A percentile compares a stretch with the other conserved stretches of the same genome.
phyloP scores from a whole-genome alignment of 2,329 filamentous ascomycete species.

The Ascochyta lentis region DNA sequence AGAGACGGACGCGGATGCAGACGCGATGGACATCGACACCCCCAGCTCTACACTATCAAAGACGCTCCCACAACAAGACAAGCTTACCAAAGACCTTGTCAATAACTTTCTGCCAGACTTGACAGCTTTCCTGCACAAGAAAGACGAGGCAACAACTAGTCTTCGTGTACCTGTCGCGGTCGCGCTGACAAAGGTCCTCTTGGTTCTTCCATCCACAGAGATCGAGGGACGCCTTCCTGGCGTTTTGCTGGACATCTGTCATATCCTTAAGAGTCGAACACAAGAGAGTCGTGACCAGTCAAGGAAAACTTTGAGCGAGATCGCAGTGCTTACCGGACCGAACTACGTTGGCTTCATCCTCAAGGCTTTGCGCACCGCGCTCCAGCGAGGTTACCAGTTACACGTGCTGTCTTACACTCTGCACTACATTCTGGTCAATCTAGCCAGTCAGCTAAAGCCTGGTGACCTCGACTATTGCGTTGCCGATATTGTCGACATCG shows the following conservation, averaged over 20 bases:
- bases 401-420: conserved; percentile 95
- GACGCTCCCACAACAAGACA: conserved; percentile 71
- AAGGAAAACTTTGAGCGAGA: conserved; percentile 83
- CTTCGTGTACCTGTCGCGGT: conserved; percentile 89
- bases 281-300: conserved; percentile 91
- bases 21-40: conserved; percentile 35
- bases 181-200: conserved; percentile 85
- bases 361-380: conserved; percentile 82
- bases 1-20: conserved; percentile 35
- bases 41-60: conserved; percentile 58
- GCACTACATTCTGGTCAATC: conserved; percentile 83
- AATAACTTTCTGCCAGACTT: conserved; percentile 79
- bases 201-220: conserved; percentile 75
- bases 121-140: conserved; percentile 86
- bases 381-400: conserved; percentile 87
- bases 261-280: conserved; percentile 87
- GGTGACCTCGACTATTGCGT: conserved; percentile 92
- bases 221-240: conserved; percentile 78
- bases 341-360: conserved; percentile 90
- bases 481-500: conserved; percentile 75
- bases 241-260: conserved; percentile 88
- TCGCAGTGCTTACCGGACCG: conserved; percentile 80
- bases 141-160: conserved; percentile 93
- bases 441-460: conserved; percentile 73
- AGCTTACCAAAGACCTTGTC: conserved; percentile 74